Evolutionary conservation across 345 rosid genomes (phyloP).

Genomic region (Brassica napus): DNA sequence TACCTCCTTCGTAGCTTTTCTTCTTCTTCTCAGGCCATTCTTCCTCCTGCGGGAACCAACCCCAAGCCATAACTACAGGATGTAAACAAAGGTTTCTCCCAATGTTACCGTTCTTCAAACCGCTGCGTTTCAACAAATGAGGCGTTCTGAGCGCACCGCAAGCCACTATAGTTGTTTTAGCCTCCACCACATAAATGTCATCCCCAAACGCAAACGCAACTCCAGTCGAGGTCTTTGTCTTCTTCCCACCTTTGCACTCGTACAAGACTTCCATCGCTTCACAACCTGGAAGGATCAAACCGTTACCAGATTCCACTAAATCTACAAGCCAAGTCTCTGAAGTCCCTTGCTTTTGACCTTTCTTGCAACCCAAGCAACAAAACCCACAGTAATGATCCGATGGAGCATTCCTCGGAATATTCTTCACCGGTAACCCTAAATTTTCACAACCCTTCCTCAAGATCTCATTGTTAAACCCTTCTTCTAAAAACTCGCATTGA

Average conservation of each 20-base stretch:
- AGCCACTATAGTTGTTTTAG: conserved; percentile 65
- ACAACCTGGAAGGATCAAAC: conserved; percentile 68
- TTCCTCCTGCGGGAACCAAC: conserved; percentile 59
- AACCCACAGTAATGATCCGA: conserved; percentile 81
- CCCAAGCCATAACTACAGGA: conserved; percentile 91
- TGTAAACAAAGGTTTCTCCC: conserved; percentile 74
- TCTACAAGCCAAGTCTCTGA: conserved; percentile 90
- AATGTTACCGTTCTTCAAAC: conserved; percentile 61
- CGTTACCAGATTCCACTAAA: conserved; percentile 65
- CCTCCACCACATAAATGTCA: conserved; percentile 53
- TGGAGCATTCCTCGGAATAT: conserved; percentile 64
- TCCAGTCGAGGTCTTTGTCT: conserved; percentile 47
- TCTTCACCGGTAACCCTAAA: conserved; percentile 57
- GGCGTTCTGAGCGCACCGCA: conserved; percentile 81
- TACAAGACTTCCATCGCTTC: conserved; percentile 59
- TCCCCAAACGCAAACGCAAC: conserved; percentile 59
- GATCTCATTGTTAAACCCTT: conserved; percentile 63
- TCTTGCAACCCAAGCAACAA: conserved; percentile 83
- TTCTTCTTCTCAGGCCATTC: conserved; percentile 53
- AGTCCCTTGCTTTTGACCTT: conserved; percentile 73
- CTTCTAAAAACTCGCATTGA: conserved; percentile 57
- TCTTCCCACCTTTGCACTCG: conserved; percentile 29
- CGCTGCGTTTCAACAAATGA: conserved; percentile 53
- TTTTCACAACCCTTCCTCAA: conserved; percentile 75
- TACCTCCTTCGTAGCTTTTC: conserved; percentile 78